Base-by-base conservation (phyloP, 1,284 basidiomycete genomes). In the Sanghuangporus baumii region DNA sequence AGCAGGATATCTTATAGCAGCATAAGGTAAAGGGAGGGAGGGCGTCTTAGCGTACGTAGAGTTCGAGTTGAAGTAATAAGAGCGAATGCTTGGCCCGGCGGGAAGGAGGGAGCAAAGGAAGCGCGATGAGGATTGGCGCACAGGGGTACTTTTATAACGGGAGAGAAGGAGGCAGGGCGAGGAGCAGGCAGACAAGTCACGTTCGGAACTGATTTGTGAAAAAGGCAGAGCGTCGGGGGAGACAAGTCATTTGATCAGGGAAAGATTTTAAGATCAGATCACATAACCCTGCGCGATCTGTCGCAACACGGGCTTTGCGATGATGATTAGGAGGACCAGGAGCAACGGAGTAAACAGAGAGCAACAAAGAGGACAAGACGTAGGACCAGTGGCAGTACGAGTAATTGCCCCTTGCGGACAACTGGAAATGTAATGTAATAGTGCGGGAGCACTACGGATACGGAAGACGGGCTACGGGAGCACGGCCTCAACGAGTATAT, bases 81-180 rank as follows among this genome's bases (percentile, higher is more conserved):
- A 34, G 47, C 9, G 37, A 36, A 59, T 18, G 57, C 18, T 18
- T 38, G 23, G 57, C 57, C 43, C 57, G 57, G 57, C 57, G 57
- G 57, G 36, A 47, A 38, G 43, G 37, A 38, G 48, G 20, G 43
- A 46, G 43, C 12, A 59, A 59, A 59, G 57, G 57, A 59, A 59
- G 57, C 57, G 51, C 18, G 20, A n/a, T 11, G 16, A 59, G 48
- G 57, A 59, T 59, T 59, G 57, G 57, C 57, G 57, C 47, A 51
- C n/a, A 54, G 52, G 52, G 52, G 36, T 51, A 40, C 57, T 59
- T 59, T 59, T 59, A 59, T 47, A 51, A 26, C 23, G 3, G 50
- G 50, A 36, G 18, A 48, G 46, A 50, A 36, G 12, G 57, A 36
- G 20, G 12, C 8, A 11, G 43, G 23, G 41, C 41, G 41, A 43